phyloP scores from a whole-genome alignment of 2,329 filamentous ascomycete genomes.

The Fusarium chlamydosporum region DNA sequence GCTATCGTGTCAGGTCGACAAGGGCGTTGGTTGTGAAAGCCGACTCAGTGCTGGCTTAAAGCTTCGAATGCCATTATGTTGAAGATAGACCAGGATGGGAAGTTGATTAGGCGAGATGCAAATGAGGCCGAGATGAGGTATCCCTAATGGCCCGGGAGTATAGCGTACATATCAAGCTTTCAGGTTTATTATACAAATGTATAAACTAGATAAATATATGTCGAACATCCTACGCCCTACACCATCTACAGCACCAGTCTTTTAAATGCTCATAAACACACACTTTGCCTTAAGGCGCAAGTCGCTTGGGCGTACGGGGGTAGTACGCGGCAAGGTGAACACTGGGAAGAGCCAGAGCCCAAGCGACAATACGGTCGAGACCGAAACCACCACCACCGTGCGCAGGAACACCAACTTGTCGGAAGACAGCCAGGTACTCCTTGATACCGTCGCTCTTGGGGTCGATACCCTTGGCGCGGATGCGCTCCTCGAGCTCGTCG shows the following conservation, averaged over 20 bases:
- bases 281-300: constrained; percentile 61
- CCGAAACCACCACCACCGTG: constrained; percentile 93
- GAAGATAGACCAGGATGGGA: too few relatives aligned
- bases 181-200: background rate
- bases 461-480: constrained; percentile 85
- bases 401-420: constrained; percentile 83
- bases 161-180: background rate
- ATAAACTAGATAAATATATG: constrained; percentile 6
- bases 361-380: constrained; percentile 85
- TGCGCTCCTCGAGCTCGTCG: constrained; percentile 79
- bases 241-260: background rate
- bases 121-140: background rate
- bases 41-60: too few relatives aligned
- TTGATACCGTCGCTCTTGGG: constrained; percentile 82
- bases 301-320: constrained; percentile 72
- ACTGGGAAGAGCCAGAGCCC: constrained; percentile 71
- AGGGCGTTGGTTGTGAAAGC: too few relatives aligned
- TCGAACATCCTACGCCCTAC: constrained; percentile 3
- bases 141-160: background rate
- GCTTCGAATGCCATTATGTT: too few relatives aligned
- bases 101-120: too few relatives aligned
- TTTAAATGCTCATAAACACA: background rate
- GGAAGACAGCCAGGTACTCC: constrained; percentile 88
- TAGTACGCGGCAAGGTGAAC: constrained; percentile 72
- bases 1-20: too few relatives aligned